Evolutionary conservation across 2,329 filamentous ascomycete species (phyloP), one percentile per base, ranked within the genome.

Genomic region (Aspergillus vadensis): DNA sequence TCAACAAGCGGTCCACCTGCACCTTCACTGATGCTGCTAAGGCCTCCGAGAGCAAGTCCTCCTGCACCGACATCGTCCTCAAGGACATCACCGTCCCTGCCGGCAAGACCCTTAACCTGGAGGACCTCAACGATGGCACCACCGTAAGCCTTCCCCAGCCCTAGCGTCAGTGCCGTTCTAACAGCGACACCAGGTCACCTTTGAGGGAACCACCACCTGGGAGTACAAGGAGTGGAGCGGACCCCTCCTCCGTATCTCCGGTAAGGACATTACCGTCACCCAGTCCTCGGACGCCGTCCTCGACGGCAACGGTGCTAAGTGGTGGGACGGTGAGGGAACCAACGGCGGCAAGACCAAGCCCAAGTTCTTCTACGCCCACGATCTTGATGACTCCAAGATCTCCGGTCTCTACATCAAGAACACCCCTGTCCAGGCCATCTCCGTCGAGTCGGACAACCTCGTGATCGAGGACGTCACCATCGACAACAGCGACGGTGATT

Each of bases 281-380:
- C 83, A 83, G 43, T 81, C 81, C 21, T 63, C 75, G 0, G 86
- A 83, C 19, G 79, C 79, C 62, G 73, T 80, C 17, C 80, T 89
- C 54, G 77, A 89, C 67, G 84, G 84, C 56, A 78, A 83, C 38
- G 86, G 86, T 38, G 70, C 79, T 12, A 71, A 75, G 32, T 88
- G 83, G 82, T 89, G 86, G 87, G 86, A 89, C 65, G 76, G 80
- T 57, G 66, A 86, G 74, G 87, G 87, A 50, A 75, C 74, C 68
- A 87, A 86, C 69, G 85, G 86, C 30, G 86, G 86, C 72, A 83
- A 83, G 76, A 83, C 72, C 21, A 89, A 89, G 81, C 87, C 87
- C 66, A 85, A 88, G 78, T 86, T 88, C 78, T 87, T 88, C 79
- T 81, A 75, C 65, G 81, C 81, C 21, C 75, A 76, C 60, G 49